phyloP scores from a whole-genome alignment of 805 yeast species.

The Osmozyma mogii region DNA sequence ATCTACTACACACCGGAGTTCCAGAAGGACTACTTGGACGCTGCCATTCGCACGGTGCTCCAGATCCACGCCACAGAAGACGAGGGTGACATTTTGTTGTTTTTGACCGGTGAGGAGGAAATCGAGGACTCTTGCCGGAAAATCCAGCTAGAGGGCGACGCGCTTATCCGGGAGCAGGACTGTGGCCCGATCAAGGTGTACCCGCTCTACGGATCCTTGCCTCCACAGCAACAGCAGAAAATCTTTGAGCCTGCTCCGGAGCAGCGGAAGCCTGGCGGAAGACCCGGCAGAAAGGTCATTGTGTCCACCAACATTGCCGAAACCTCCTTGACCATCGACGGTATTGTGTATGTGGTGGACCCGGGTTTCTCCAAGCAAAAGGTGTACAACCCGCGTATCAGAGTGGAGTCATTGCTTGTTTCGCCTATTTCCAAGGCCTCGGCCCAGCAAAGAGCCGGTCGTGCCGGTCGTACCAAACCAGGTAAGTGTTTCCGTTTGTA shows the following conservation, averaged over 20 bases:
- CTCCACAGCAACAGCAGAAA: constrained; percentile 91
- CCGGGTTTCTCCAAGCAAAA: constrained; percentile 97
- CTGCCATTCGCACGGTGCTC: constrained; percentile 89
- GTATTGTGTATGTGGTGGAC: constrained; percentile 94
- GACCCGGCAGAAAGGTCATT: constrained; percentile 92
- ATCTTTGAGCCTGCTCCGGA: constrained; percentile 88
- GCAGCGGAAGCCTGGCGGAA: constrained; percentile 63
- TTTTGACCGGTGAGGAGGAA: constrained; percentile 95
- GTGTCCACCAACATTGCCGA: constrained; percentile 95
- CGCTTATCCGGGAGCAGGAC: constrained; percentile 76
- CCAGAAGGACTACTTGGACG: constrained; percentile 89
- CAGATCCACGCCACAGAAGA: constrained; percentile 97
- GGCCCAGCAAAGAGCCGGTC: constrained; percentile 98
- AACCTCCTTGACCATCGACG: constrained; percentile 95
- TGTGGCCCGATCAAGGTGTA: constrained; percentile 87
- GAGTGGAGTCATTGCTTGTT: constrained; percentile 90
- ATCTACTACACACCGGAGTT: constrained; percentile 94
- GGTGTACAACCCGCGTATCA: constrained; percentile 90
- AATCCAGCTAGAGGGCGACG: constrained; percentile 82
- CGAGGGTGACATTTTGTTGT: constrained; percentile 81
- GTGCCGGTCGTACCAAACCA: constrained; percentile 99
- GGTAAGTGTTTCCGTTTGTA: constrained; percentile 95
- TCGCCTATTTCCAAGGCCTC: constrained; percentile 96
- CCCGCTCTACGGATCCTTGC: constrained; percentile 92
- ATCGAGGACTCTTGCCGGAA: constrained; percentile 95